Percentiles rank a stretch among this genome's conserved stretches.
Conservation (phyloP, 2,329 filamentous ascomycete genomes). For the Trichoderma hamatum region DNA sequence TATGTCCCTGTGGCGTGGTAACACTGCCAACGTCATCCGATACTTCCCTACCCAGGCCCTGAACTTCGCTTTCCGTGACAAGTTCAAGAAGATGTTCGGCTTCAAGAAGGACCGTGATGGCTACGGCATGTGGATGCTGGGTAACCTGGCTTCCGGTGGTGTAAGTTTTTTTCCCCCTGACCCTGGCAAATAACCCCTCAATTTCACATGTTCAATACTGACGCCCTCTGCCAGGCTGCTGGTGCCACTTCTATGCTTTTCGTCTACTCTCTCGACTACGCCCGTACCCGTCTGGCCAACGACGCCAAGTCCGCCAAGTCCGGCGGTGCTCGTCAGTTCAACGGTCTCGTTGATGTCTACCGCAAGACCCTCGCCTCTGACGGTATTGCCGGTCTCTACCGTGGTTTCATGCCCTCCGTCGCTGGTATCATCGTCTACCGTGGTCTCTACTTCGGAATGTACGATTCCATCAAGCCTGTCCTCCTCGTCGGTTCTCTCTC, state of each 20-base stretch:
- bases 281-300: slow-evolving; percentile 99
- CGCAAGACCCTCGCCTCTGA: slow-evolving; percentile 99
- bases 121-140: slow-evolving; percentile 98
- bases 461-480: slow-evolving; percentile 99
- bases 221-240: slow-evolving; percentile 65
- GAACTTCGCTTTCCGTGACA: slow-evolving; percentile 99
- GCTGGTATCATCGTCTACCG: slow-evolving; percentile 99
- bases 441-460: slow-evolving; percentile 99
- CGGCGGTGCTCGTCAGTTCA: slow-evolving; percentile 99
- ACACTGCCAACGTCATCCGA: slow-evolving; percentile 99
- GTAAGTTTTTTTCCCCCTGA: slow-evolving; percentile 58
- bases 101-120: slow-evolving; percentile 99
- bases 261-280: slow-evolving; percentile 99
- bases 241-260: slow-evolving; percentile 99
- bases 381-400: slow-evolving; percentile 99
- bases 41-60: slow-evolving; percentile 99
- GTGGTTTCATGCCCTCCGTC: slow-evolving; percentile 99
- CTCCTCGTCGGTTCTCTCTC: slow-evolving; percentile 87
- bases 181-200: not conserved
- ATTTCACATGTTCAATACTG: not conserved
- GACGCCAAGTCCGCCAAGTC: slow-evolving; percentile 98
- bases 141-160: slow-evolving; percentile 99
- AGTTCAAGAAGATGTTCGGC: slow-evolving; percentile 99
- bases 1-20: slow-evolving; percentile 96
- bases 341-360: slow-evolving; percentile 99